Conservation (phyloP, 2,329 filamentous ascomycete species). For the Alternaria solani region DNA sequence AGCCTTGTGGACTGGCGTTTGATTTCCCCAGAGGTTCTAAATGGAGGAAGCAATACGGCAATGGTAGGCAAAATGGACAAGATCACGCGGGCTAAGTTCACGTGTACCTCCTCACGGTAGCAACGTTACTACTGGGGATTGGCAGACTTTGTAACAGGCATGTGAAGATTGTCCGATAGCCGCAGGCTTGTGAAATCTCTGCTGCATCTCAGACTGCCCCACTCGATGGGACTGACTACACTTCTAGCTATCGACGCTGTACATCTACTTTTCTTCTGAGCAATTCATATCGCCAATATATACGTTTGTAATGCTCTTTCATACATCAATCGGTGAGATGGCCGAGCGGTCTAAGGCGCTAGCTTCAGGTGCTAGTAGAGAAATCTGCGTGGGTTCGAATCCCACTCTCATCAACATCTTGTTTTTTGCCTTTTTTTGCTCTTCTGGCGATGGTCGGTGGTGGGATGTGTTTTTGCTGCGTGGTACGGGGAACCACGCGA, state of each 20-base stretch:
- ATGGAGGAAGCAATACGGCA: too few species aligned
- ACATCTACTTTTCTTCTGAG: too few species aligned
- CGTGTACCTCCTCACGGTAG: background rate
- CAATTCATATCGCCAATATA: too few species aligned
- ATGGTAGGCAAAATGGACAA: background rate
- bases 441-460: background rate
- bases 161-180: background rate
- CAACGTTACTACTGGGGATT: background rate
- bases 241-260: too few species aligned
- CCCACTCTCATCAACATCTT: constrained; percentile 46
- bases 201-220: background rate
- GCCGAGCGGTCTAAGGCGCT: constrained; percentile 50
- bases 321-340: constrained; percentile 27
- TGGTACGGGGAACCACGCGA: constrained; percentile 2
- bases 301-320: too few species aligned
- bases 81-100: background rate
- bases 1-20: too few species aligned
- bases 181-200: background rate
- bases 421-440: constrained; percentile 21
- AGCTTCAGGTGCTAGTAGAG: constrained; percentile 51
- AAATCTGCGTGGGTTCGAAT: constrained; percentile 49
- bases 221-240: background rate
- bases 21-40: too few species aligned
- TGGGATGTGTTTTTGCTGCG: constrained; percentile 3
- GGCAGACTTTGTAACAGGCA: background rate